A percentile compares a stretch with the other conserved stretches of the same genome.
Evolutionary conservation across 345 rosid species (phyloP).

Genomic region (Aquilaria malaccensis): DNA sequence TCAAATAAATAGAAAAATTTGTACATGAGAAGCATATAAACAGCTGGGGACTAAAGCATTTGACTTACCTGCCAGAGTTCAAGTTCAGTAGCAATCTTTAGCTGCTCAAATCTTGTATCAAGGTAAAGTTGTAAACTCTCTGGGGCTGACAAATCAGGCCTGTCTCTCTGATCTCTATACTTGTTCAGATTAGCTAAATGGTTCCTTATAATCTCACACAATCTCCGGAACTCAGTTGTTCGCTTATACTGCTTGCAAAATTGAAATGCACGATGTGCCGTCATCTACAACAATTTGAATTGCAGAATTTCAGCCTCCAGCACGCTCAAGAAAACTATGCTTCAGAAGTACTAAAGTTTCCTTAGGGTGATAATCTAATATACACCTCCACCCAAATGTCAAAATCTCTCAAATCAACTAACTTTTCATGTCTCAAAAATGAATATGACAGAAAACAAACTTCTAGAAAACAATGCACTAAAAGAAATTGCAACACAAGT

Average conservation of each 20-base stretch:
- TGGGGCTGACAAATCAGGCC: slow-evolving; percentile 93
- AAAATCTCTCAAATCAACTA: not conserved
- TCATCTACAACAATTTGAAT: slow-evolving; percentile 51
- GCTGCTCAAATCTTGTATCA: slow-evolving; percentile 96
- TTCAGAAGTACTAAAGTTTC: too few species aligned
- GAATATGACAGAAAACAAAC: not conserved
- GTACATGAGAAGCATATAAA: not conserved
- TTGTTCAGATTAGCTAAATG: slow-evolving; percentile 89
- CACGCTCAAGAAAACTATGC: too few species aligned
- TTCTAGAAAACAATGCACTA: too few species aligned
- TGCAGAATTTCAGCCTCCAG: not conserved
- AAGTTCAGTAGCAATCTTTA: slow-evolving; percentile 90
- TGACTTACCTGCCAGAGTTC: slow-evolving; percentile 85
- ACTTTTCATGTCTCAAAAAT: not conserved
- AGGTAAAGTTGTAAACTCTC: slow-evolving; percentile 90
- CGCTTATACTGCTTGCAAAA: slow-evolving; percentile 96
- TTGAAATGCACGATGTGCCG: slow-evolving; percentile 96
- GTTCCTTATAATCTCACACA: slow-evolving; percentile 93
- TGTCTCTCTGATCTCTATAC: slow-evolving; percentile 96
- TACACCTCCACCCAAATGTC: not conserved
- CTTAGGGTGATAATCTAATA: not conserved
- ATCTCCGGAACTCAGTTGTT: slow-evolving; percentile 88
- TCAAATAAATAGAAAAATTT: not conserved
- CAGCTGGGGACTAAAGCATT: slow-evolving; percentile 2
- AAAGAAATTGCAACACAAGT: too few species aligned